phyloP scores from a whole-genome alignment of 2,329 filamentous ascomycete genomes.

The Rutstroemia sp. region DNA sequence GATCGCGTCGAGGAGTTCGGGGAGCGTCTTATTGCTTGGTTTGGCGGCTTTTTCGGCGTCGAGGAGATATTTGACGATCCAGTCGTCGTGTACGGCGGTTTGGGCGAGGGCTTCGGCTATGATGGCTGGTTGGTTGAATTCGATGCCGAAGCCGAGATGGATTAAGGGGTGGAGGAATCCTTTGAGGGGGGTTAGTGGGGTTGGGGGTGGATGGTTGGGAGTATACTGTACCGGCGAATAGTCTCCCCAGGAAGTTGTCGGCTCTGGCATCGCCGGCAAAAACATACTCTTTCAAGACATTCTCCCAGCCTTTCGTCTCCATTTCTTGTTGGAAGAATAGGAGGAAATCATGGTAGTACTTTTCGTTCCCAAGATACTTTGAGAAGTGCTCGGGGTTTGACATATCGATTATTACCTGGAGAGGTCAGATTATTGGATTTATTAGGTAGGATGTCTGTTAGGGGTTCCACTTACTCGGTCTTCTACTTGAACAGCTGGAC shows the following conservation, averaged over 20 bases:
- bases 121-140: slow-evolving; percentile 75
- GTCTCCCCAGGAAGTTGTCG: slow-evolving; percentile 59
- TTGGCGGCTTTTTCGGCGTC: slow-evolving; percentile 42
- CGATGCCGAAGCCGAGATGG: slow-evolving; percentile 77
- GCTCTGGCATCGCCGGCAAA: slow-evolving; percentile 59
- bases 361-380: slow-evolving; percentile 52
- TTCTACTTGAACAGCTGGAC: slow-evolving; percentile 40
- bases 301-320: slow-evolving; percentile 51
- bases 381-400: slow-evolving; percentile 46
- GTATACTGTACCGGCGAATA: slow-evolving; percentile 50
- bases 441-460: neutral
- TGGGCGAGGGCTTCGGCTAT: slow-evolving; percentile 76
- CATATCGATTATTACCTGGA: slow-evolving; percentile 35
- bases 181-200: slow-evolving; percentile 19
- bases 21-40: slow-evolving; percentile 37
- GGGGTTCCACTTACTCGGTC: slow-evolving; percentile 15
- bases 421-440: neutral
- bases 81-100: slow-evolving; percentile 56
- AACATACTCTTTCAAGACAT: slow-evolving; percentile 57
- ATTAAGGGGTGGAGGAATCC: slow-evolving; percentile 75
- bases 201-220: no score
- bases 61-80: slow-evolving; percentile 47
- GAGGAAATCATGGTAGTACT: slow-evolving; percentile 67
- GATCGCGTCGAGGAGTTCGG: slow-evolving; percentile 55
- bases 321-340: slow-evolving; percentile 72